Evolutionary conservation across 164 flowering plant species (phyloP).

Genomic region (Magnolia sinica): DNA sequence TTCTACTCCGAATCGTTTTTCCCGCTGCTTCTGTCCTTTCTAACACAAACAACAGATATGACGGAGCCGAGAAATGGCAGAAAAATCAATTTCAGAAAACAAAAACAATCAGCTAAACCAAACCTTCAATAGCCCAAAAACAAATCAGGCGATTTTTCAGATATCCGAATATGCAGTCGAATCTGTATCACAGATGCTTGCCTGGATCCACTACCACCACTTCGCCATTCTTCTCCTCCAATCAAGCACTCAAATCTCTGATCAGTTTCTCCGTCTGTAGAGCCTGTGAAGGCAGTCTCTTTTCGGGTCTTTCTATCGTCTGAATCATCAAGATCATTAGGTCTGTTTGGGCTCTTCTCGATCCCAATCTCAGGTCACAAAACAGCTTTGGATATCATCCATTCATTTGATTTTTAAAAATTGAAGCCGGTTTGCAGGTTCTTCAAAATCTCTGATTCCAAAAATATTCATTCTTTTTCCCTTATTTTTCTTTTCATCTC

Average conservation of each 20-base stretch:
- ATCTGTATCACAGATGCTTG: constrained; percentile 20
- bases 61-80: constrained; percentile 3
- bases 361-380: not conserved
- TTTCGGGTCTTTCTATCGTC: not conserved
- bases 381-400: too few relatives aligned
- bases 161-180: constrained; percentile 42
- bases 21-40: constrained; percentile 9
- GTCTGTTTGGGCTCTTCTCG: not conserved
- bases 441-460: too few relatives aligned
- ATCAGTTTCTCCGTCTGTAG: not conserved
- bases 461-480: too few relatives aligned
- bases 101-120: constrained; percentile 11
- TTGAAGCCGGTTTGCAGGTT: too few relatives aligned
- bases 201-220: constrained; percentile 26
- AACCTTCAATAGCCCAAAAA: constrained; percentile 5
- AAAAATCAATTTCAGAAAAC: not conserved
- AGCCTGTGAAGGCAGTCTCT: too few relatives aligned
- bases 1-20: not conserved
- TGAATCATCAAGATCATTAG: not conserved
- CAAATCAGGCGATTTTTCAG: constrained; percentile 3
- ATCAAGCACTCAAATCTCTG: not conserved
- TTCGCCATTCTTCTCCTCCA: not conserved
- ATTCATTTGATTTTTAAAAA: too few relatives aligned
- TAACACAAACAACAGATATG: not conserved
- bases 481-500: too few relatives aligned